Evolutionary conservation across 805 yeast genomes (phyloP).

Genomic region (Lipomyces yamanashiensis): DNA sequence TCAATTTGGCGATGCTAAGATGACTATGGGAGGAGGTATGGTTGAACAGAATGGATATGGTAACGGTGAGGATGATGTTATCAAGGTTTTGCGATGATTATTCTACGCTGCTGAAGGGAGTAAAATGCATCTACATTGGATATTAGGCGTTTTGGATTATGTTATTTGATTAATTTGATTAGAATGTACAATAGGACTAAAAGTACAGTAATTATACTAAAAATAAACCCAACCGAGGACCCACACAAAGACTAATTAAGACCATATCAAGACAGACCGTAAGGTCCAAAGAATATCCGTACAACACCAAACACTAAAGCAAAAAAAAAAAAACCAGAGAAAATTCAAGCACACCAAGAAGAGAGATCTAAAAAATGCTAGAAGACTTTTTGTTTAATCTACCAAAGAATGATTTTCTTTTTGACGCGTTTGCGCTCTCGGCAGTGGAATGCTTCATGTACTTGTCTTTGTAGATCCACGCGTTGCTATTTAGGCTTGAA

Average conservation of each 20-base stretch:
- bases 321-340: neutral
- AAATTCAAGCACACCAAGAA: neutral
- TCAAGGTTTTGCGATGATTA: constrained; percentile 23
- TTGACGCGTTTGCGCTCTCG: neutral
- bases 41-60: neutral
- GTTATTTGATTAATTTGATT: neutral
- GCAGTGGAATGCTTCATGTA: constrained; percentile 3
- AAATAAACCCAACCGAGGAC: too few species aligned
- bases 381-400: constrained; percentile 1
- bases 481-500: too few species aligned
- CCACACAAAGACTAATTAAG: neutral
- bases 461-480: constrained; percentile 41
- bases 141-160: neutral
- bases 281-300: neutral
- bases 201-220: neutral
- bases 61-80: constrained; percentile 24
- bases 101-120: neutral
- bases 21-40: neutral
- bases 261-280: neutral
- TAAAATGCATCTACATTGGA: neutral
- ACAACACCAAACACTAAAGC: neutral
- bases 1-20: neutral
- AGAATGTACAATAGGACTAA: neutral
- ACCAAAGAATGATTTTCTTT: constrained; percentile 8
- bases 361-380: neutral